Evolutionary conservation across 345 rosid species (phyloP), one percentile per base, ranked within the genome.

Genomic region (Garcia nutans): DNA sequence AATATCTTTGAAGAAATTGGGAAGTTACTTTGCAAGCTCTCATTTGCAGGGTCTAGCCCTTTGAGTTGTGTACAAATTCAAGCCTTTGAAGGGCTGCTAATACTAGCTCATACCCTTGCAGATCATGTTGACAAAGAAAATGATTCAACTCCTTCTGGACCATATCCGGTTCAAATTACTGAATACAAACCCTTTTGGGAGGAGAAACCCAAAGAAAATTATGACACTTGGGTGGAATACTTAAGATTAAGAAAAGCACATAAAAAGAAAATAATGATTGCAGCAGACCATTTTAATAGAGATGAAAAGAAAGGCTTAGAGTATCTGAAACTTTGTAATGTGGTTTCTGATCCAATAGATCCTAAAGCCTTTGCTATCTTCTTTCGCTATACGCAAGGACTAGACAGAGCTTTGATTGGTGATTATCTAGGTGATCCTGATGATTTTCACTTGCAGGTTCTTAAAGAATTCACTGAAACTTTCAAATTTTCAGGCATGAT

Each of bases 381-480:
- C 86, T 93, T 93, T 54, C 86, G 96, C 52, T 90, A 68, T 82
- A 86, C 91, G 0, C 91, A 89, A 0, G 93, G 91, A 41, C 89
- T 95, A 17, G 93, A 91, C 75, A 95, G 89, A 84, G 83, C 75
- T 71, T 68, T 82, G 84, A 88, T 95, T 0, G 98, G 99, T 20
- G 99, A 95, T 78, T 91, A 88, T 81, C 86, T 95, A 13, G 99
- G 99, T 8, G 96, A 95, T 63, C 98, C 98, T 19, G 98, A 90
- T 73, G 98, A 90, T 15, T 83, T 95, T 47, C 89, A 87, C 61
- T 57, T 93, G 57, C 85, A 77, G 74, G 98, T 91, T 68, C 94
- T 95, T 22, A 87, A 78, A 73, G 96, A 92, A 72, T 95, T 90
- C 81, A 88, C 97, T 0, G 81, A 45, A 45, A 91, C 97, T 6